phyloP scores from a whole-genome alignment of 2,329 filamentous ascomycete species.

The Diplodia intermedia region DNA sequence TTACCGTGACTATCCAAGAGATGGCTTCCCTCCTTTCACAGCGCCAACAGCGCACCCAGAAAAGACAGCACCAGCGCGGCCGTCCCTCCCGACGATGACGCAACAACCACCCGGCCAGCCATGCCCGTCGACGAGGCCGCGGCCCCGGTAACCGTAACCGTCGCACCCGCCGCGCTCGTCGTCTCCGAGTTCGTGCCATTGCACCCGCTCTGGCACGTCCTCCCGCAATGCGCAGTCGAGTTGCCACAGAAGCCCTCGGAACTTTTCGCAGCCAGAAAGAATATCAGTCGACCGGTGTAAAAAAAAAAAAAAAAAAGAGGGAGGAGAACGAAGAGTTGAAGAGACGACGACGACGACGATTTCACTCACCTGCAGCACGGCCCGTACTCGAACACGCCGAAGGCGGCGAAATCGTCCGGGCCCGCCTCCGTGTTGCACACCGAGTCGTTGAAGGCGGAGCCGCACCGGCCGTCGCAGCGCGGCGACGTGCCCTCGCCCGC shows the following conservation, averaged over 20 bases:
- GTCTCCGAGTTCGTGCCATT: neutral
- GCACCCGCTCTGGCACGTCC: slow-evolving; percentile 29
- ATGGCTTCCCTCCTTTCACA: neutral
- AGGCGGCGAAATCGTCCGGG: slow-evolving; percentile 16
- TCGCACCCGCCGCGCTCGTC: neutral
- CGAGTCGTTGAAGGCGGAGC: slow-evolving; percentile 13
- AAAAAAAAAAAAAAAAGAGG: neutral
- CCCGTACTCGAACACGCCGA: slow-evolving; percentile 28
- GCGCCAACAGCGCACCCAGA: neutral
- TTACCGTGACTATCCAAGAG: neutral
- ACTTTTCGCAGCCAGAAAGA: neutral
- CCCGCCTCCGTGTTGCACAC: slow-evolving; percentile 18
- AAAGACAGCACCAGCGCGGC: slow-evolving; percentile 2
- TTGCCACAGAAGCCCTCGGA: slow-evolving; percentile 24
- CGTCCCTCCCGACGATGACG: neutral
- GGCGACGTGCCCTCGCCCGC: slow-evolving; percentile 22
- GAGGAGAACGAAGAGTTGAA: no score
- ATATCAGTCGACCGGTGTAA: neutral
- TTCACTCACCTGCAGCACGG: slow-evolving; percentile 26
- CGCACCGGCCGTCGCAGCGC: slow-evolving; percentile 31
- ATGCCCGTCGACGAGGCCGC: slow-evolving; percentile 3
- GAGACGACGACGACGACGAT: no score
- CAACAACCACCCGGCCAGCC: neutral
- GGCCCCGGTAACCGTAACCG: slow-evolving; percentile 19
- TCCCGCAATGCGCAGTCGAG: slow-evolving; percentile 8